Percentiles rank a stretch among this genome's conserved stretches.
Evolutionary conservation across 768 basidiomycete genomes (phyloP).

Genomic region (Boletellus sp.): DNA sequence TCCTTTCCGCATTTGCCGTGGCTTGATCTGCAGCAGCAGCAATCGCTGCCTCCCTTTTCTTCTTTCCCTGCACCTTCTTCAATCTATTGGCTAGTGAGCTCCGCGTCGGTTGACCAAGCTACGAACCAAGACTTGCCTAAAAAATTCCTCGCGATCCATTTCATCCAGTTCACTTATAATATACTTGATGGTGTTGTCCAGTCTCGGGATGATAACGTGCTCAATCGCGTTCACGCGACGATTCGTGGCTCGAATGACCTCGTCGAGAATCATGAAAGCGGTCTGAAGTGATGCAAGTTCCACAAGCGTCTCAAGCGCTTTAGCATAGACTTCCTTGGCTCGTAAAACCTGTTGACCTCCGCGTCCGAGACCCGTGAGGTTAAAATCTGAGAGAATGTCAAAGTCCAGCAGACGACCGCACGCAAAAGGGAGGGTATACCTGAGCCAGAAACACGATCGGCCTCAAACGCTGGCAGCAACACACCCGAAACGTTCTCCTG

Average conservation of each 20-base stretch:
- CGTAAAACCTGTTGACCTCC: slow-evolving; percentile 95
- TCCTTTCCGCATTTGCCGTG: slow-evolving; percentile 3
- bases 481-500: slow-evolving; percentile 99
- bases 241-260: slow-evolving; percentile 99
- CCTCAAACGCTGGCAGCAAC: slow-evolving; percentile 91
- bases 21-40: slow-evolving; percentile 27
- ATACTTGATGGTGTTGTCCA: slow-evolving; percentile 98
- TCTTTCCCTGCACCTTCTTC: slow-evolving; percentile 97
- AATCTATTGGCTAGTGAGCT: slow-evolving; percentile 46
- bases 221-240: slow-evolving; percentile 98
- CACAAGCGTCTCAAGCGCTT: slow-evolving; percentile 94
- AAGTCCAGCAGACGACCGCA: not conserved
- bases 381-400: slow-evolving; percentile 68
- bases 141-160: slow-evolving; percentile 96
- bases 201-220: slow-evolving; percentile 89
- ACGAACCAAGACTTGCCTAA: slow-evolving; percentile 51
- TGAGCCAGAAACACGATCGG: slow-evolving; percentile 78
- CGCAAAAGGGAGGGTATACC: slow-evolving; percentile 42
- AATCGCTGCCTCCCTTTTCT: slow-evolving; percentile 74
- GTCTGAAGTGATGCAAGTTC: slow-evolving; percentile 97
- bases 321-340: slow-evolving; percentile 96
- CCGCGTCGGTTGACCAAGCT: not conserved
- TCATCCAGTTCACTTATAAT: slow-evolving; percentile 97
- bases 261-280: slow-evolving; percentile 97
- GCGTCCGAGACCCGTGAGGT: slow-evolving; percentile 92